Conservation (phyloP, 139 green algal genomes). For the Haematococcus sp. region DNA sequence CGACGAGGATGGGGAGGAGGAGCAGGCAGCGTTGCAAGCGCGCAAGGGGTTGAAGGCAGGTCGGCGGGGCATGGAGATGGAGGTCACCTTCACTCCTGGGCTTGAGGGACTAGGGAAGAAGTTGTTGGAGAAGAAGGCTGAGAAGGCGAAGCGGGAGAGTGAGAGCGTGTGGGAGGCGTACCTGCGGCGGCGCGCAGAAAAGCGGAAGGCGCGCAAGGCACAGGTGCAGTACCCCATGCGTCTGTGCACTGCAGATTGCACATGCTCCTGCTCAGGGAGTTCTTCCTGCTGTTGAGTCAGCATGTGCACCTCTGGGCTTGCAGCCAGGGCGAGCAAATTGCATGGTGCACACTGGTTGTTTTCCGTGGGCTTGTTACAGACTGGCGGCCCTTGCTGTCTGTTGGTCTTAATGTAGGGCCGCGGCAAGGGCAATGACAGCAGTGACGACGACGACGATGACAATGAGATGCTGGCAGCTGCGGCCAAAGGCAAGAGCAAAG, state of each 20-base stretch:
- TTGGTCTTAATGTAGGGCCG: neutral
- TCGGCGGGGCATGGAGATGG: constrained; percentile 60
- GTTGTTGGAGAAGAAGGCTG: constrained; percentile 66
- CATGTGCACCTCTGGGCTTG: too few species aligned
- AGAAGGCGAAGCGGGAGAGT: constrained; percentile 36
- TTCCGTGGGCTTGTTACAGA: too few species aligned
- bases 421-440: constrained; percentile 5
- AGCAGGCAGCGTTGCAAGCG: neutral
- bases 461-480: neutral
- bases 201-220: constrained; percentile 53
- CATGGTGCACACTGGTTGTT: too few species aligned
- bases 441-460: constrained; percentile 24
- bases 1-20: neutral
- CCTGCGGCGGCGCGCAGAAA: constrained; percentile 61
- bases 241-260: neutral
- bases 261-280: neutral
- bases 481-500: constrained; percentile 9
- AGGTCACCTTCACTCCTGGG: constrained; percentile 67
- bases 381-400: neutral
- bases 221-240: constrained; percentile 28
- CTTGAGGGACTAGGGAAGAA: constrained; percentile 74
- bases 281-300: neutral
- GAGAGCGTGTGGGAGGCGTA: constrained; percentile 89
- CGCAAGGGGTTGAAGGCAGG: neutral
- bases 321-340: neutral